These are phyloP conservation scores for Beauveria brongniartii DNA, from an alignment of 2,329 filamentous ascomycete genomes.

Conservation along the genomic window DNA sequence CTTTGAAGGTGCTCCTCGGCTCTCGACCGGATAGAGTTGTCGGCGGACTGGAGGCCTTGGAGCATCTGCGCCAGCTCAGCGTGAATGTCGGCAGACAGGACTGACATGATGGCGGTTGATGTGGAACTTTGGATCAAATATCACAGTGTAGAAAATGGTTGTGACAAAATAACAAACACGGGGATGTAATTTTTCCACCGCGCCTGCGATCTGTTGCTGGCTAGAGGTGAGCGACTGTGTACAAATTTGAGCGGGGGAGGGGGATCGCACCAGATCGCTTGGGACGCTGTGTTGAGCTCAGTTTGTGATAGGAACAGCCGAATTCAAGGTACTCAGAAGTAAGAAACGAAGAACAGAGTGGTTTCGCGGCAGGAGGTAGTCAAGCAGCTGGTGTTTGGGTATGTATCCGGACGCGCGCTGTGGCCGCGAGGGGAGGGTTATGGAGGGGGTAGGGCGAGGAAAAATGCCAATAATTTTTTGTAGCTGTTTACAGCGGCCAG, in stretches of 20 bases:
- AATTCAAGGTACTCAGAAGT: not conserved
- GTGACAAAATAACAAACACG: not conserved
- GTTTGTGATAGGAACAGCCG: not conserved
- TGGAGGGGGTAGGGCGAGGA: slow-evolving; percentile 11
- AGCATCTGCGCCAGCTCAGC: slow-evolving; percentile 79
- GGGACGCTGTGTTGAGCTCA: not conserved
- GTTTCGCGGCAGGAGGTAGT: not conserved
- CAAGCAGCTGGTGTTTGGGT: not conserved
- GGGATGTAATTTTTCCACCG: not conserved
- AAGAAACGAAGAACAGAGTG: not conserved
- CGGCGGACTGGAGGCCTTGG: slow-evolving; percentile 77
- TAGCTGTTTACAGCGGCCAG: slow-evolving; percentile 1
- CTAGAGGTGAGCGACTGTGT: not conserved
- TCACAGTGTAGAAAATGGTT: not conserved
- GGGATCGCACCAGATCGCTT: not conserved
- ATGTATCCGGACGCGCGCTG: slow-evolving; percentile 10
- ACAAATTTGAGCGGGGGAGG: slow-evolving; percentile 8
- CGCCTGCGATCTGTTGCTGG: not conserved
- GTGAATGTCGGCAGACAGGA: slow-evolving; percentile 78
- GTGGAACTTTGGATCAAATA: not conserved
- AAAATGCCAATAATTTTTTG: slow-evolving; percentile 11
- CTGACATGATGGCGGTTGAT: slow-evolving; percentile 55
- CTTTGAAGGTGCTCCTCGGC: slow-evolving; percentile 86
- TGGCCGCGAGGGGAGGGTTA: slow-evolving; percentile 10
- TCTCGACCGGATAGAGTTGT: slow-evolving; percentile 76